phyloP scores from a whole-genome alignment of 345 rosid genomes.

The Euphorbia peplus region DNA sequence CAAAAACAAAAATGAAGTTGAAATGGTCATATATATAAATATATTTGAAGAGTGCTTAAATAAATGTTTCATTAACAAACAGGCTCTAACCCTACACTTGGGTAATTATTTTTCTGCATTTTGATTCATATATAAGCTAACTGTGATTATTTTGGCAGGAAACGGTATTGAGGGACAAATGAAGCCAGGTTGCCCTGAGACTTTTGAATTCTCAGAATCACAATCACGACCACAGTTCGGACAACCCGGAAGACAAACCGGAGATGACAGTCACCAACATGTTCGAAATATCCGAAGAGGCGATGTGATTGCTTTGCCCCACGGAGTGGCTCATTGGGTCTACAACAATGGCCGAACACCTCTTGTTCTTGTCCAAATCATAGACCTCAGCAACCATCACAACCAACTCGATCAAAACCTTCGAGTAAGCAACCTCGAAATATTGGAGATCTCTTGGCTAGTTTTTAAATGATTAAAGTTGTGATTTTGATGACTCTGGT shows the following conservation, averaged over 20 bases:
- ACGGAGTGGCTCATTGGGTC: slow-evolving; percentile 3
- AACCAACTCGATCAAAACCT: slow-evolving; percentile 2
- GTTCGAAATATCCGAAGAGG: background rate
- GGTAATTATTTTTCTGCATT: too few species aligned
- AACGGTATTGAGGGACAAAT: background rate
- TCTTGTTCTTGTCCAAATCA: slow-evolving; percentile 3
- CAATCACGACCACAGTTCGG: background rate
- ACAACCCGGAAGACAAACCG: background rate
- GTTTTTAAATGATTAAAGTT: too few species aligned
- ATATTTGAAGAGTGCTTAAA: too few species aligned
- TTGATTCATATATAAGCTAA: too few species aligned
- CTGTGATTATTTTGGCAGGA: too few species aligned
- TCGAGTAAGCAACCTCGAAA: background rate
- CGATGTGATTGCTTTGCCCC: background rate
- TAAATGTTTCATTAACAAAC: too few species aligned
- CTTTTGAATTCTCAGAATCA: background rate
- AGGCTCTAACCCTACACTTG: too few species aligned
- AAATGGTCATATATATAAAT: too few species aligned
- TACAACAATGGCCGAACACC: background rate
- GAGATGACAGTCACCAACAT: background rate
- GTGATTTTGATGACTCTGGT: too few species aligned
- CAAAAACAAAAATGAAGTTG: too few species aligned
- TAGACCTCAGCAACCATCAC: background rate
- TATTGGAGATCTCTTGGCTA: too few species aligned
- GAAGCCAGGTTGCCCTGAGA: background rate